Evolutionary conservation across 192 early-diverging fungal species (phyloP).

Genomic region (Coemansia sp.): DNA sequence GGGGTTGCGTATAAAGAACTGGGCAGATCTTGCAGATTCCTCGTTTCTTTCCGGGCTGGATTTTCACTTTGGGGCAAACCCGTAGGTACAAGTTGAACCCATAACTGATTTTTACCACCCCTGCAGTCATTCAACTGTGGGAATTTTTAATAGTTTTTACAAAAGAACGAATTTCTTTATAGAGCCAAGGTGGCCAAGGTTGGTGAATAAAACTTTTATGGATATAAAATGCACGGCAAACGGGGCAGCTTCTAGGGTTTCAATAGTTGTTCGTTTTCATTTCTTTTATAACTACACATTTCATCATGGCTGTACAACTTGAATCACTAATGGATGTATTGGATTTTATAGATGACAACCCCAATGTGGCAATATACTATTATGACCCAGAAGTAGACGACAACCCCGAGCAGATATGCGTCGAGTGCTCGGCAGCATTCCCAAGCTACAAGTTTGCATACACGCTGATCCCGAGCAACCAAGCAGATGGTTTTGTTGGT

Average conservation of each 20-base stretch:
- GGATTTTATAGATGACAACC: not conserved
- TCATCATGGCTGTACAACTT: not conserved
- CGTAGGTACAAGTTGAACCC: too few relatives aligned
- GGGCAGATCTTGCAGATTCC: too few relatives aligned
- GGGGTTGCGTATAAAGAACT: too few relatives aligned
- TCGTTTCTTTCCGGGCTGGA: too few relatives aligned
- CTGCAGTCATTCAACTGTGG: too few relatives aligned
- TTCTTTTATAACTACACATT: not conserved
- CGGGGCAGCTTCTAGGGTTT: not conserved
- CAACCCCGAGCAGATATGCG: not conserved
- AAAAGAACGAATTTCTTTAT: conserved; percentile 1
- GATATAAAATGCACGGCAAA: not conserved
- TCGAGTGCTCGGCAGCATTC: not conserved
- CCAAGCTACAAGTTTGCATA: not conserved
- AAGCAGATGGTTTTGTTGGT: not conserved
- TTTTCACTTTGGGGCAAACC: too few relatives aligned
- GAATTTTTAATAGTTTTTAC: not conserved
- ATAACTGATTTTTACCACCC: too few relatives aligned
- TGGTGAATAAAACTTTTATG: not conserved
- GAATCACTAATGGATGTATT: not conserved
- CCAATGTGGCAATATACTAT: not conserved
- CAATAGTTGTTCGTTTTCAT: not conserved
- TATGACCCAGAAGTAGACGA: conserved; percentile 4
- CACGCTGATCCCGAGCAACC: not conserved
- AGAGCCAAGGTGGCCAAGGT: not conserved